A percentile compares a stretch with the other conserved stretches of the same genome.
These are phyloP conservation scores for Neocucurbitaria cava DNA, from an alignment of 2,329 filamentous ascomycete species.

Conservation along the genomic window DNA sequence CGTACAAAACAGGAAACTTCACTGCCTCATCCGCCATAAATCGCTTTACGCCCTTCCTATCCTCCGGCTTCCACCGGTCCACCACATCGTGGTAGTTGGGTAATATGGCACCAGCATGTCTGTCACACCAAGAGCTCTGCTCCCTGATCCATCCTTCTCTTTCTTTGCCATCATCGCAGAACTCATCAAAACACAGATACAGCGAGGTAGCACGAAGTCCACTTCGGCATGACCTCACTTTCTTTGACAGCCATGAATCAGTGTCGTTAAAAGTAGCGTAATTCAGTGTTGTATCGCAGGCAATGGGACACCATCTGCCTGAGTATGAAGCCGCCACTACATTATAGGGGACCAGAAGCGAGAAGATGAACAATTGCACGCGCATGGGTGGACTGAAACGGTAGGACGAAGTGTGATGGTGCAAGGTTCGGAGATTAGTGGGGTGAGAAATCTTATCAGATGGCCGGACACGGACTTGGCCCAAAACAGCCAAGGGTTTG, in stretches of 20 bases:
- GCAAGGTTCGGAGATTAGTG: slow-evolving; percentile 22
- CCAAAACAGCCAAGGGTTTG: background rate
- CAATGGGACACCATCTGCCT: slow-evolving; percentile 37
- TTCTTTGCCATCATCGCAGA: slow-evolving; percentile 26
- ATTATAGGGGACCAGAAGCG: slow-evolving; percentile 6
- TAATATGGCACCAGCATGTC: slow-evolving; percentile 27
- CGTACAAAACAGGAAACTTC: slow-evolving; percentile 16
- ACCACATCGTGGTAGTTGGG: slow-evolving; percentile 35
- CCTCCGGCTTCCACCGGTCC: slow-evolving; percentile 27
- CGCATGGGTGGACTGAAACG: slow-evolving; percentile 25
- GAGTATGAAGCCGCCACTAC: slow-evolving; percentile 20
- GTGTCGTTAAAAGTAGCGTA: slow-evolving; percentile 45
- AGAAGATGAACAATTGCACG: slow-evolving; percentile 11
- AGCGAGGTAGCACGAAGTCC: slow-evolving; percentile 31
- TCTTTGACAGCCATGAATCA: slow-evolving; percentile 30
- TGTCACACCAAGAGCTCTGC: slow-evolving; percentile 29
- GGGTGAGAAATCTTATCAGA: slow-evolving; percentile 32
- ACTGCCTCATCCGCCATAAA: slow-evolving; percentile 30
- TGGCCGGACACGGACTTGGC: slow-evolving; percentile 10
- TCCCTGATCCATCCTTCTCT: slow-evolving; percentile 24
- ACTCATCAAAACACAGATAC: slow-evolving; percentile 39
- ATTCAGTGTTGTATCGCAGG: slow-evolving; percentile 37
- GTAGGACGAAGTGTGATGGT: slow-evolving; percentile 11
- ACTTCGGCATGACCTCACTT: slow-evolving; percentile 37
- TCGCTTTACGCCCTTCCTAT: slow-evolving; percentile 19